A percentile compares a stretch with the other conserved stretches of the same genome.
Conservation (phyloP, 352 stramenopile genomes). For the Phytophthora pini region DNA sequence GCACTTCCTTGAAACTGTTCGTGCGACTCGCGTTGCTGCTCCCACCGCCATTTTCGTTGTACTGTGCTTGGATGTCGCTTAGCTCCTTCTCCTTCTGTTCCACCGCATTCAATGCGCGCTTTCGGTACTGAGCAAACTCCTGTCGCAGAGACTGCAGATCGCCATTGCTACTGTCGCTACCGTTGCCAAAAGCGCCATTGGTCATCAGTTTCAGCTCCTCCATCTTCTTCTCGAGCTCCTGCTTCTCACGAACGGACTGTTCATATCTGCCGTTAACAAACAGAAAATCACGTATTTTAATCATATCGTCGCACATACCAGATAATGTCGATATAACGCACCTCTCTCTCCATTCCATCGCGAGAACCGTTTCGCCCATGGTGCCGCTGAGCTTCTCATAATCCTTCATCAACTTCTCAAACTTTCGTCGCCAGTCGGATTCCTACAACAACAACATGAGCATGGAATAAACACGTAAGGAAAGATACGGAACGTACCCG, state of each 20-base stretch:
- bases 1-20: slow-evolving; percentile 51
- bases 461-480: not conserved
- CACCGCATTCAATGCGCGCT: slow-evolving; percentile 76
- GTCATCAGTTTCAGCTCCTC: slow-evolving; percentile 61
- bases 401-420: slow-evolving; percentile 86
- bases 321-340: slow-evolving; percentile 13
- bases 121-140: slow-evolving; percentile 84
- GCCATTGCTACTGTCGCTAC: slow-evolving; percentile 35
- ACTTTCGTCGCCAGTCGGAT: slow-evolving; percentile 83
- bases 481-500: slow-evolving; percentile 41
- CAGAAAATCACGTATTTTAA: not conserved
- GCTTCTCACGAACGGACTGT: slow-evolving; percentile 75
- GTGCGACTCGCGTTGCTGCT: slow-evolving; percentile 45
- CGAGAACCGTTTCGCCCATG: slow-evolving; percentile 85
- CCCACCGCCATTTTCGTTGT: slow-evolving; percentile 48
- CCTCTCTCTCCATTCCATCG: slow-evolving; percentile 86
- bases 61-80: slow-evolving; percentile 70
- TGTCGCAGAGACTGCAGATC: slow-evolving; percentile 75
- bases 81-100: slow-evolving; percentile 88
- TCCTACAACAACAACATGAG: slow-evolving; percentile 45
- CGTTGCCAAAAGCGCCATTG: slow-evolving; percentile 40
- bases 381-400: slow-evolving; percentile 87
- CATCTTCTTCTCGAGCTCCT: slow-evolving; percentile 78
- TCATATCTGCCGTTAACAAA: slow-evolving; percentile 60
- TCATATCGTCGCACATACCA: not conserved